Percentiles rank a stretch among this genome's conserved stretches.
These are phyloP conservation scores for Entamoeba histolytica DNA, from an alignment of 208 protist species.

Conservation along the genomic window DNA sequence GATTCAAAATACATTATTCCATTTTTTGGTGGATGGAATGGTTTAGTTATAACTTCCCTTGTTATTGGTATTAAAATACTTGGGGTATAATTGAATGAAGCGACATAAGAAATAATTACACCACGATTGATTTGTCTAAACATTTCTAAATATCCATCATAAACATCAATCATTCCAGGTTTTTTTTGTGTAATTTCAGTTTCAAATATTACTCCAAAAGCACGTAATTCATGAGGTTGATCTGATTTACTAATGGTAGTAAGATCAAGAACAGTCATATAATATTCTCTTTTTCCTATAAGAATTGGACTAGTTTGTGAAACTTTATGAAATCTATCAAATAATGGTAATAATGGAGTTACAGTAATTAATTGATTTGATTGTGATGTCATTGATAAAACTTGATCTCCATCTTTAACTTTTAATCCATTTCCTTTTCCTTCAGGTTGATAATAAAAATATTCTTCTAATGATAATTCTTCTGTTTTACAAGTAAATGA, in stretches of 20 bases:
- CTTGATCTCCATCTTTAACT: not conserved
- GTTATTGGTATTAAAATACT: not conserved
- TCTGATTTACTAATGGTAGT: not conserved
- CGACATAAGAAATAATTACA: not conserved
- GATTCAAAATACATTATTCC: not conserved
- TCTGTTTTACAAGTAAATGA: not conserved
- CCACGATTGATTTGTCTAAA: not conserved
- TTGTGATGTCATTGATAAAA: not conserved
- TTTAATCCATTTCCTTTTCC: not conserved
- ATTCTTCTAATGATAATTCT: not conserved
- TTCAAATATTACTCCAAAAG: not conserved
- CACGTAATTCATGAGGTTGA: not conserved
- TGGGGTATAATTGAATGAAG: not conserved
- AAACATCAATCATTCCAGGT: not conserved
- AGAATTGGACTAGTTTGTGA: not conserved
- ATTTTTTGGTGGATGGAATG: not conserved
- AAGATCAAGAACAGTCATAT: not conserved
- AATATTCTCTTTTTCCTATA: not conserved
- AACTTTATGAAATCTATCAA: not conserved
- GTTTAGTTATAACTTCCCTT: not conserved
- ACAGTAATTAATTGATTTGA: not conserved
- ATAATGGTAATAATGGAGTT: not conserved
- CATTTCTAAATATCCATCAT: not conserved
- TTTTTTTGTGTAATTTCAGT: not conserved
- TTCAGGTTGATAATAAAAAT: not conserved